Evolutionary conservation across 352 stramenopile species (phyloP).

Genomic region (Phytopythium litorale): DNA sequence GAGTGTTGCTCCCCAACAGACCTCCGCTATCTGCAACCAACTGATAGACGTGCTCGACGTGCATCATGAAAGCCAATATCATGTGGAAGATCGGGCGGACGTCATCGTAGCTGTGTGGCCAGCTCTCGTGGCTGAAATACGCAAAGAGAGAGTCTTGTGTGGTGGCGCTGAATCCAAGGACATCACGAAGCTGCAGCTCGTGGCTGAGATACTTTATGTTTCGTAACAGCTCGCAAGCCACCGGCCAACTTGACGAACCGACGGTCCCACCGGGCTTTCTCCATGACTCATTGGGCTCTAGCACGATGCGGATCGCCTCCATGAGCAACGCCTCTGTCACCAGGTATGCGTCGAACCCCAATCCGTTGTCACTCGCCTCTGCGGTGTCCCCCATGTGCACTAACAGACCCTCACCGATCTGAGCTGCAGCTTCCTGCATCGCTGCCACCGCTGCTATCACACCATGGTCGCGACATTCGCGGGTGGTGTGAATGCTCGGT

Average conservation of each 20-base stretch:
- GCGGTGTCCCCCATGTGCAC: constrained; percentile 10
- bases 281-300: constrained; percentile 37
- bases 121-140: constrained; percentile 33
- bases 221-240: constrained; percentile 36
- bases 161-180: constrained; percentile 2
- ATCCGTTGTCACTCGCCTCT: constrained; percentile 9
- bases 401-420: constrained; percentile 14
- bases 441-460: constrained; percentile 18
- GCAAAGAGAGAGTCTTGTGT: constrained; percentile 22
- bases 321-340: constrained; percentile 56
- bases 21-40: constrained; percentile 25
- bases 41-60: constrained; percentile 27
- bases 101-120: constrained; percentile 23
- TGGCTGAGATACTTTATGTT: constrained; percentile 22
- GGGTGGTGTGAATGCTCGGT: not conserved
- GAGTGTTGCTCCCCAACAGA: constrained; percentile 6
- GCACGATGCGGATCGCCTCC: constrained; percentile 36
- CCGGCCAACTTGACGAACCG: constrained; percentile 52
- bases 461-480: constrained; percentile 17
- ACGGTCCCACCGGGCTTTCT: constrained; percentile 40
- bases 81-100: constrained; percentile 24
- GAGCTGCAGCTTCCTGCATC: constrained; percentile 12
- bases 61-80: constrained; percentile 36
- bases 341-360: constrained; percentile 56
- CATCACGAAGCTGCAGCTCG: constrained; percentile 11